Conservation (phyloP, 805 yeast genomes). For the Priceomyces medius region DNA sequence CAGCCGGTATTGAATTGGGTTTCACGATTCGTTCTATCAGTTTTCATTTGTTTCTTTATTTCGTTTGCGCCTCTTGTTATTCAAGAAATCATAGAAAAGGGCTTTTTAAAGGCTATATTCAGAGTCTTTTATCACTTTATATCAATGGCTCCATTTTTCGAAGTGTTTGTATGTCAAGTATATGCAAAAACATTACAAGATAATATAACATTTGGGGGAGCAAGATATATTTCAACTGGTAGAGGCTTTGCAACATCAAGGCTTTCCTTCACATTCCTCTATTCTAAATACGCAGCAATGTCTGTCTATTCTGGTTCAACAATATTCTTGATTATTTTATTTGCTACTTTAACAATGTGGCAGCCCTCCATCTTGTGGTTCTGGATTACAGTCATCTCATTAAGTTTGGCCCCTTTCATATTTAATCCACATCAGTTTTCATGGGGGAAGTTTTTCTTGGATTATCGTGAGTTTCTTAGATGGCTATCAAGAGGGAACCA, state of each 20-base stretch:
- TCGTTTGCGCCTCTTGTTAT: constrained; percentile 85
- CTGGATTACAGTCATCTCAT: constrained; percentile 47
- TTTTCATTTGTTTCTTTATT: constrained; percentile 89
- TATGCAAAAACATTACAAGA: constrained; percentile 75
- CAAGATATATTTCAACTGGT: constrained; percentile 88
- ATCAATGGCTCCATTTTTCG: constrained; percentile 87
- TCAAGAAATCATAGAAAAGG: constrained; percentile 87
- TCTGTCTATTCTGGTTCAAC: constrained; percentile 80
- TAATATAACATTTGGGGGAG: constrained; percentile 88
- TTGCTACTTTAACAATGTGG: constrained; percentile 81
- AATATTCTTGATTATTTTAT: constrained; percentile 64
- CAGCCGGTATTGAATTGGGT: constrained; percentile 91
- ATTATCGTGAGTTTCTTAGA: constrained; percentile 49
- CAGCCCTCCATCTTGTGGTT: constrained; percentile 66
- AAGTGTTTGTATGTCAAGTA: constrained; percentile 92
- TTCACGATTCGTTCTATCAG: constrained; percentile 80
- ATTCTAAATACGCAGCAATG: constrained; percentile 70
- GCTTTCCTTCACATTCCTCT: constrained; percentile 66
- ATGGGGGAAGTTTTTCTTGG: constrained; percentile 46
- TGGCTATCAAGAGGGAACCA: constrained; percentile 86
- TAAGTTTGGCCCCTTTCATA: constrained; percentile 50
- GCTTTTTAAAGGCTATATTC: constrained; percentile 67
- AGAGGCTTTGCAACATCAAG: constrained; percentile 91
- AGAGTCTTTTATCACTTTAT: constrained; percentile 73
- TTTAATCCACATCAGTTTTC: constrained; percentile 57